These are phyloP conservation scores for Plasmodium malariae DNA, from an alignment of 169 alveolate species.

Conservation along the genomic window DNA sequence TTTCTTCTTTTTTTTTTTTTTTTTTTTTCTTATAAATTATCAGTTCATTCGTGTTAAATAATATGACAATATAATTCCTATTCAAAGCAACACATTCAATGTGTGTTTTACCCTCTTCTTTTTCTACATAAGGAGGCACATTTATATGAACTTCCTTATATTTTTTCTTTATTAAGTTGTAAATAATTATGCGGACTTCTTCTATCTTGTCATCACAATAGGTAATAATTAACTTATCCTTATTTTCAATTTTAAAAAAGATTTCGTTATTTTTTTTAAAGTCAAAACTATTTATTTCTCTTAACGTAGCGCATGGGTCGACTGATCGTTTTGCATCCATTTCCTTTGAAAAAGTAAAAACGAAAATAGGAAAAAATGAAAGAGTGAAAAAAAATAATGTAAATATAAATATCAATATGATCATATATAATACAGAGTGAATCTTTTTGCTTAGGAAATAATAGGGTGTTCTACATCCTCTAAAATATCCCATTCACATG, in stretches of 20 bases:
- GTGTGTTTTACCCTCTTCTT: conserved; percentile 11
- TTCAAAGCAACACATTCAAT: conserved; percentile 31
- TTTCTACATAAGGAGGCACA: background rate
- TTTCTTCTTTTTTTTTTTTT: background rate
- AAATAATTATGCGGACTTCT: conserved; percentile 5
- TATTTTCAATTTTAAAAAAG: conserved; percentile 56
- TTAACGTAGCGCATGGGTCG: background rate
- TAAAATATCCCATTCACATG: background rate
- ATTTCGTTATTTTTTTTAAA: conserved; percentile 24
- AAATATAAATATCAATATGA: too few species aligned
- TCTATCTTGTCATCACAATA: conserved; percentile 20
- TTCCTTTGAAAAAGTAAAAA: conserved; percentile 8
- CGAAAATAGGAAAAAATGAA: background rate
- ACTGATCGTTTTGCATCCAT: background rate
- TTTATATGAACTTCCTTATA: background rate
- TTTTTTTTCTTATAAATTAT: conserved; percentile 2
- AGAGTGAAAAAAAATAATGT: too few species aligned
- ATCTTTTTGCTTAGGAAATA: background rate
- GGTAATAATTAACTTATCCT: conserved; percentile 16
- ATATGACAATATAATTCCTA: conserved; percentile 22
- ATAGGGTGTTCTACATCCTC: background rate
- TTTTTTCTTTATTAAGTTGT: conserved; percentile 8
- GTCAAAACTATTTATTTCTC: conserved; percentile 10
- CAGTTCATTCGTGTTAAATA: conserved; percentile 39
- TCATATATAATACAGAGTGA: too few species aligned